Evolutionary conservation across 2,329 filamentous ascomycete genomes (phyloP).

Genomic region (Chaetomium sp.): DNA sequence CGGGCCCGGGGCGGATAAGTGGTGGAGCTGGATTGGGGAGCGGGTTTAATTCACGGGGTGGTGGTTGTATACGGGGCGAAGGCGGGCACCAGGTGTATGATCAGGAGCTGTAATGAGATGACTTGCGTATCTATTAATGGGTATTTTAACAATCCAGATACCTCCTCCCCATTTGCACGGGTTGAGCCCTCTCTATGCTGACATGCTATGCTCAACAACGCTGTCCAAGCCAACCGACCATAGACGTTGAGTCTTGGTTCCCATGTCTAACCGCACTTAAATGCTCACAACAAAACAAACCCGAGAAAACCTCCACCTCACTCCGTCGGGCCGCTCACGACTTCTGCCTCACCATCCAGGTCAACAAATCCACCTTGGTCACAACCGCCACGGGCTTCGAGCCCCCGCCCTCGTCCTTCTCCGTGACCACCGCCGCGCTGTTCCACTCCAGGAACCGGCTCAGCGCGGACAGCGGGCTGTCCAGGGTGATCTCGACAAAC

Average conservation of each 20-base stretch:
- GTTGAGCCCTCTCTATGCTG: slow-evolving; percentile 32
- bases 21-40: slow-evolving; percentile 89
- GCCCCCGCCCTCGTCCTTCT: slow-evolving; percentile 61
- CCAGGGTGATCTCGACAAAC: slow-evolving; percentile 92
- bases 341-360: slow-evolving; percentile 79
- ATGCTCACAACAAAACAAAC: slow-evolving; percentile 11
- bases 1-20: slow-evolving; percentile 72
- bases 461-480: slow-evolving; percentile 80
- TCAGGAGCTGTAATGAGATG: background rate
- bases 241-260: slow-evolving; percentile 42
- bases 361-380: slow-evolving; percentile 94
- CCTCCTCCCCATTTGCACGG: slow-evolving; percentile 32
- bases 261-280: slow-evolving; percentile 7
- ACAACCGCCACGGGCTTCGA: slow-evolving; percentile 85
- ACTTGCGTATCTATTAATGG: slow-evolving; percentile 19
- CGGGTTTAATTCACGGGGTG: slow-evolving; percentile 54
- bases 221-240: slow-evolving; percentile 19
- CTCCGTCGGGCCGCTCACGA: slow-evolving; percentile 25
- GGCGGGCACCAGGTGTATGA: background rate
- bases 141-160: slow-evolving; percentile 23
- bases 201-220: slow-evolving; percentile 11
- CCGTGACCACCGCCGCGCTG: slow-evolving; percentile 90
- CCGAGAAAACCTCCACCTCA: slow-evolving; percentile 8
- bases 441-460: slow-evolving; percentile 99
- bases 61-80: background rate